These are phyloP conservation scores for Dendrothele bispora DNA, from an alignment of 768 basidiomycete species.

Conservation along the genomic window DNA sequence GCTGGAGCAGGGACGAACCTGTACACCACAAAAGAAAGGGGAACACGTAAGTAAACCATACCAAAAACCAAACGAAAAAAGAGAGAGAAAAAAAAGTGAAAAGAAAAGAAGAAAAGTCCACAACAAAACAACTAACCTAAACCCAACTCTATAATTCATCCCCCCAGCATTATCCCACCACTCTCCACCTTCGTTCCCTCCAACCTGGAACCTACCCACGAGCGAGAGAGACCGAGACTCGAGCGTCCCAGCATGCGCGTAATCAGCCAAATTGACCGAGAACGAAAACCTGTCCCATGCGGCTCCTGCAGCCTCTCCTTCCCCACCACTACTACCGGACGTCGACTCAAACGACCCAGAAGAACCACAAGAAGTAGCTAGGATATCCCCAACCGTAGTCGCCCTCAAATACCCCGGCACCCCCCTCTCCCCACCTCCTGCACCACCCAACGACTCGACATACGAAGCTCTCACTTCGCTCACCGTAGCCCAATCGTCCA, in stretches of 20 bases:
- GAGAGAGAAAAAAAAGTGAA: too few species aligned
- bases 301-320: constrained; percentile 20
- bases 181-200: constrained; percentile 46
- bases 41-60: too few species aligned
- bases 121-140: constrained; percentile 35
- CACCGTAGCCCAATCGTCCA: constrained; percentile 93
- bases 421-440: constrained; percentile 14
- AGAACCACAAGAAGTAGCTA: constrained; percentile 11
- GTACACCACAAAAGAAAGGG: too few species aligned
- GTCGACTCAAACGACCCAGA: background rate
- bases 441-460: constrained; percentile 39
- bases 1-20: too few species aligned
- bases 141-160: constrained; percentile 75
- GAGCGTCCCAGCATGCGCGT: constrained; percentile 43
- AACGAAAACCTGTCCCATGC: constrained; percentile 65
- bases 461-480: constrained; percentile 73
- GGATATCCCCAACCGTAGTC: constrained; percentile 40
- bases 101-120: too few species aligned
- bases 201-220: constrained; percentile 30
- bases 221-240: constrained; percentile 57
- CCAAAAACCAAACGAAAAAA: too few species aligned
- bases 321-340: too few species aligned
- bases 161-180: constrained; percentile 94
- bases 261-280: constrained; percentile 70
- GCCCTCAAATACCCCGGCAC: constrained; percentile 30